Conservation (phyloP, 805 yeast genomes). For the Lipomyces yamadae region DNA sequence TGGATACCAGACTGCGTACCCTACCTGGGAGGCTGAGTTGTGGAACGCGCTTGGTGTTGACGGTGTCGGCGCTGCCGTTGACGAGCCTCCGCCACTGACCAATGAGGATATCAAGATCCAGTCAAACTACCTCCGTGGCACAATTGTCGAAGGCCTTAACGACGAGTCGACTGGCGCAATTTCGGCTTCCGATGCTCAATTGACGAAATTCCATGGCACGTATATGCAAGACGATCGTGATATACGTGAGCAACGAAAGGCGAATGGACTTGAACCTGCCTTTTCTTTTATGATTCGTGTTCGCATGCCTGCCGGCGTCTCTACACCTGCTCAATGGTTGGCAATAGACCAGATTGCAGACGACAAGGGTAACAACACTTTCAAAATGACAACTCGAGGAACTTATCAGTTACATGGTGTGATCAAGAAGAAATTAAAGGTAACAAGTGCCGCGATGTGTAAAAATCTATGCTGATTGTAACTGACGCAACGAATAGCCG, state of each 20-base stretch:
- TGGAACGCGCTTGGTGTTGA: conserved; percentile 93
- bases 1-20: conserved; percentile 90
- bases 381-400: conserved; percentile 94
- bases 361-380: conserved; percentile 86
- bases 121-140: conserved; percentile 88
- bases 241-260: conserved; percentile 87
- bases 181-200: conserved; percentile 86
- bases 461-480: not conserved
- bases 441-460: not conserved
- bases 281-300: conserved; percentile 97
- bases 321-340: conserved; percentile 88
- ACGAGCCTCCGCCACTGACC: conserved; percentile 87
- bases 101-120: conserved; percentile 93
- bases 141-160: conserved; percentile 81
- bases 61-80: conserved; percentile 77
- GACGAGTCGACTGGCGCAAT: conserved; percentile 91
- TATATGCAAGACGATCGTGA: conserved; percentile 99
- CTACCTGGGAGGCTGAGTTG: conserved; percentile 78
- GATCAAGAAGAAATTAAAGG: conserved; percentile 81
- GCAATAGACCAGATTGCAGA: conserved; percentile 79
- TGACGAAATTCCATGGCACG: conserved; percentile 96
- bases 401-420: conserved; percentile 96
- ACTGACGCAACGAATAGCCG: conserved; percentile 48
- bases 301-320: conserved; percentile 90
- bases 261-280: conserved; percentile 92